Conservation (phyloP, 2,329 filamentous ascomycete species). For the Xylariaceae sp. region DNA sequence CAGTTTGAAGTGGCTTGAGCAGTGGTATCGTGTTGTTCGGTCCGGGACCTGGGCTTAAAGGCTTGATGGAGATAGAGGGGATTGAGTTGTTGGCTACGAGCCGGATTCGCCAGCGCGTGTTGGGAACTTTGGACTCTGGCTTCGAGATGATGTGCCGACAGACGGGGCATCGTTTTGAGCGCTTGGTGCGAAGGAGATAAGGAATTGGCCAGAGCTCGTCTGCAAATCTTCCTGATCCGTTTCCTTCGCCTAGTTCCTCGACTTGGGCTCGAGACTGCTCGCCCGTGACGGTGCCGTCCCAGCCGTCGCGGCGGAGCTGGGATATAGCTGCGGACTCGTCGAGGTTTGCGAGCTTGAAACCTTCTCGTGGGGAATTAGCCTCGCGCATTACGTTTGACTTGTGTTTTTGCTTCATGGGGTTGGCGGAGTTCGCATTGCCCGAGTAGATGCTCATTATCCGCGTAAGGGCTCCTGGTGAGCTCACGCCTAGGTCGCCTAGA, state of each 20-base stretch:
- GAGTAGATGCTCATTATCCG: slow-evolving; percentile 92
- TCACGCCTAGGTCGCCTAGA: slow-evolving; percentile 53
- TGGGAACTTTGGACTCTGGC: slow-evolving; percentile 85
- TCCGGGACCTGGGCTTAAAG: slow-evolving; percentile 39
- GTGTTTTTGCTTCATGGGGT: slow-evolving; percentile 61
- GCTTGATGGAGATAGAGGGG: slow-evolving; percentile 71
- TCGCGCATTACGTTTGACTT: slow-evolving; percentile 77
- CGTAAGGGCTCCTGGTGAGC: slow-evolving; percentile 75
- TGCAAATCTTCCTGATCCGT: slow-evolving; percentile 62
- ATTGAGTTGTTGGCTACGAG: slow-evolving; percentile 86
- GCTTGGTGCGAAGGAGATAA: slow-evolving; percentile 81
- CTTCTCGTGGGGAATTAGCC: slow-evolving; percentile 66
- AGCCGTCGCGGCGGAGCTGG: slow-evolving; percentile 55
- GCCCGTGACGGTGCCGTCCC: slow-evolving; percentile 56
- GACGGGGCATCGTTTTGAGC: slow-evolving; percentile 85
- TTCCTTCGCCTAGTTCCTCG: slow-evolving; percentile 48
- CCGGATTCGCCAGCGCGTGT: slow-evolving; percentile 87
- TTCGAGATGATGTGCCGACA: slow-evolving; percentile 95
- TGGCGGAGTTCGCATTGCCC: slow-evolving; percentile 54
- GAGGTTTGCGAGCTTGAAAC: slow-evolving; percentile 59
- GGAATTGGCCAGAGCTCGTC: slow-evolving; percentile 77
- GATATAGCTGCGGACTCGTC: slow-evolving; percentile 61
- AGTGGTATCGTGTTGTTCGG: too few relatives aligned
- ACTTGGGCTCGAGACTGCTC: slow-evolving; percentile 47
- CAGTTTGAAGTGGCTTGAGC: slow-evolving; percentile 54